Percentiles rank a stretch among this genome's conserved stretches.
These are phyloP conservation scores for Xylaria scruposa DNA, from an alignment of 495 filamentous ascomycete species.

Conservation along the genomic window DNA sequence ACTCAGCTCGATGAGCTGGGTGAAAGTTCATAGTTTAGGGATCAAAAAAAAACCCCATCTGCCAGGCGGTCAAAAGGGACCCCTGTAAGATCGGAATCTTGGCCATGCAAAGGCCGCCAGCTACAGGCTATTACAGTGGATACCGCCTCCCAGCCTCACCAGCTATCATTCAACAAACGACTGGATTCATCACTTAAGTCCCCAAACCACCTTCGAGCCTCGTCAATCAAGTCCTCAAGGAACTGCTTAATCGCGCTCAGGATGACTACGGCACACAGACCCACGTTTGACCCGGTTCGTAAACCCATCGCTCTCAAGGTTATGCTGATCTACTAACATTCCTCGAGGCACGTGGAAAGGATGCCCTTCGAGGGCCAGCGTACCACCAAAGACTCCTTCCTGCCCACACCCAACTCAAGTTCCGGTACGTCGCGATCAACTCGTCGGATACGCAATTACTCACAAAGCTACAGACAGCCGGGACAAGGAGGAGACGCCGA, in stretches of 20 bases:
- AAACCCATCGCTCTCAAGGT: background rate
- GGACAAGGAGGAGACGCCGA: slow-evolving; percentile 91
- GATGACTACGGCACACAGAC: slow-evolving; percentile 84
- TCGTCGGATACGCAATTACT: background rate
- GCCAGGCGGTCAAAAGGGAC: slow-evolving; percentile 41
- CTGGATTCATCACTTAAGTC: background rate
- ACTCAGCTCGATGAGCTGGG: slow-evolving; percentile 3
- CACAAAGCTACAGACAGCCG: slow-evolving; percentile 62
- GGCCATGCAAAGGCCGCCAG: background rate
- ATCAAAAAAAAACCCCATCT: slow-evolving; percentile 25
- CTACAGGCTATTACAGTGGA: background rate
- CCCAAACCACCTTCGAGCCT: slow-evolving; percentile 11
- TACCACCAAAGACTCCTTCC: slow-evolving; percentile 97
- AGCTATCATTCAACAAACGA: too few relatives aligned
- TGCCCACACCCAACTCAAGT: slow-evolving; percentile 89
- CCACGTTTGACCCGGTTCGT: slow-evolving; percentile 89
- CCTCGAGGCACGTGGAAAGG: slow-evolving; percentile 87
- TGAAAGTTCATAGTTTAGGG: background rate
- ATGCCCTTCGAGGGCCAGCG: slow-evolving; percentile 89
- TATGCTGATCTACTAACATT: slow-evolving; percentile 34
- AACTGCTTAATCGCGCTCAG: slow-evolving; percentile 33
- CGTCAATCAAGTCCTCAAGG: background rate
- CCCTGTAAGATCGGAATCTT: slow-evolving; percentile 34
- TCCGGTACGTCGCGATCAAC: slow-evolving; percentile 58
- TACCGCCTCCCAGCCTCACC: too few relatives aligned